These are phyloP conservation scores for Selenicereus undatus DNA, from an alignment of 148 eudicot species.

Conservation along the genomic window DNA sequence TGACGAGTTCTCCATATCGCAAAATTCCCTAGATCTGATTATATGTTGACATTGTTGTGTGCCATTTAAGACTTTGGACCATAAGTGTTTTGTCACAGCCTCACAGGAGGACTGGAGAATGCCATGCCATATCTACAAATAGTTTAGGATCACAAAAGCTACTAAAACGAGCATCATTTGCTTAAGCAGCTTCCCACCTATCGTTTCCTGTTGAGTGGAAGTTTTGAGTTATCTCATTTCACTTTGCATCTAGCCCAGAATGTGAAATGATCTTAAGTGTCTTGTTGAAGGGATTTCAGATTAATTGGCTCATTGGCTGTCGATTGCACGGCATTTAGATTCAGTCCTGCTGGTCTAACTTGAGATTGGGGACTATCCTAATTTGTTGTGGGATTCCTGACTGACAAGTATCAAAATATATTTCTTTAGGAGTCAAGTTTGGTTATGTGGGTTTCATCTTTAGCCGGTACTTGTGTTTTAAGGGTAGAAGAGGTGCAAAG, in stretches of 20 bases:
- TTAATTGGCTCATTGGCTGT: not conserved
- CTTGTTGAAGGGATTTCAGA: not conserved
- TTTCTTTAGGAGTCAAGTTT: not conserved
- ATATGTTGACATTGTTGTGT: constrained; percentile 17
- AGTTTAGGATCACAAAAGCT: not conserved
- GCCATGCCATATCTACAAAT: not conserved
- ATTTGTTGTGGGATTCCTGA: no score
- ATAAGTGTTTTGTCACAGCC: not conserved
- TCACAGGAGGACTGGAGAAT: not conserved
- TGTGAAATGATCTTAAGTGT: no score
- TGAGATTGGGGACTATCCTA: no score
- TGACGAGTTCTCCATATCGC: not conserved
- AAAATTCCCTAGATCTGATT: constrained; percentile 5
- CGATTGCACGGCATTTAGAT: not conserved
- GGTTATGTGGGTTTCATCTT: not conserved
- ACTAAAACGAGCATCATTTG: not conserved
- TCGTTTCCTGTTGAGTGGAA: not conserved
- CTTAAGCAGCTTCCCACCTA: not conserved
- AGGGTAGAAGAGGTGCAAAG: not conserved
- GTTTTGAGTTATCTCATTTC: not conserved
- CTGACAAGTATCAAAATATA: no score
- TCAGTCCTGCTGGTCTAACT: not conserved
- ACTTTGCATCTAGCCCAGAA: not conserved
- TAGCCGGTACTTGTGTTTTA: not conserved
- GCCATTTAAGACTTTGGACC: not conserved